phyloP scores from a whole-genome alignment of 768 basidiomycete species.

The Auricularia sp. region DNA sequence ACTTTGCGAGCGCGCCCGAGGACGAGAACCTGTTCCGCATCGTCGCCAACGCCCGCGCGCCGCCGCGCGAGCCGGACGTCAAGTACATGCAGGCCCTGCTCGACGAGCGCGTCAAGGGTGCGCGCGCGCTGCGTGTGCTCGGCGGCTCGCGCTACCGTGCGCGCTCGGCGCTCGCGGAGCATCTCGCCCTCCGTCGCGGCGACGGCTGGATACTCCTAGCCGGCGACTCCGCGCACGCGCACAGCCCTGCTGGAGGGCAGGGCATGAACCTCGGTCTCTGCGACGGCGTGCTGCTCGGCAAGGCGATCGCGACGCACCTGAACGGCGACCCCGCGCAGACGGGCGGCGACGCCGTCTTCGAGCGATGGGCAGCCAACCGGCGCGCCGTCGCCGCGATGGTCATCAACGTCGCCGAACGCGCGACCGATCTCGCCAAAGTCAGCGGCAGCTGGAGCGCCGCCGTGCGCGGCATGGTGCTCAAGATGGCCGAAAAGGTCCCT shows the following conservation, averaged over 20 bases:
- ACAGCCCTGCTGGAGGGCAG: conserved; percentile 46
- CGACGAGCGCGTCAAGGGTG: conserved; percentile 1
- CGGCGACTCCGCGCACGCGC: conserved; percentile 44
- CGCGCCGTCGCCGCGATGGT: conserved; percentile 31
- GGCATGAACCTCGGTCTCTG: conserved; percentile 54
- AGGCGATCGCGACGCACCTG: conserved; percentile 31
- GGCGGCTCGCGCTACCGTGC: conserved; percentile 7
- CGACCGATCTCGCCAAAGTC: conserved; percentile 14
- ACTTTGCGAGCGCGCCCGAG: neutral
- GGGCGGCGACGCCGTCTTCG: conserved; percentile 24
- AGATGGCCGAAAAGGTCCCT: neutral
- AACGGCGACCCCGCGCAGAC: conserved; percentile 7
- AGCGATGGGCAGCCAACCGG: conserved; percentile 27
- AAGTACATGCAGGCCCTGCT: conserved; percentile 6
- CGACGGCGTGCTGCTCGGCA: conserved; percentile 39
- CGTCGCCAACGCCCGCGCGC: neutral
- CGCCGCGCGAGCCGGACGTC: conserved; percentile 3
- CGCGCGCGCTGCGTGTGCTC: neutral
- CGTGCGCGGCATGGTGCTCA: neutral
- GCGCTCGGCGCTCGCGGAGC: conserved; percentile 6
- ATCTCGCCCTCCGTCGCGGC: neutral
- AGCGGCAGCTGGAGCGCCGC: neutral
- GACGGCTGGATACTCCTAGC: conserved; percentile 17
- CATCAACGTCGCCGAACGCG: conserved; percentile 31
- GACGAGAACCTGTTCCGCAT: neutral